phyloP scores from a whole-genome alignment of 169 alveolate species.

The Plasmodium malariae region DNA sequence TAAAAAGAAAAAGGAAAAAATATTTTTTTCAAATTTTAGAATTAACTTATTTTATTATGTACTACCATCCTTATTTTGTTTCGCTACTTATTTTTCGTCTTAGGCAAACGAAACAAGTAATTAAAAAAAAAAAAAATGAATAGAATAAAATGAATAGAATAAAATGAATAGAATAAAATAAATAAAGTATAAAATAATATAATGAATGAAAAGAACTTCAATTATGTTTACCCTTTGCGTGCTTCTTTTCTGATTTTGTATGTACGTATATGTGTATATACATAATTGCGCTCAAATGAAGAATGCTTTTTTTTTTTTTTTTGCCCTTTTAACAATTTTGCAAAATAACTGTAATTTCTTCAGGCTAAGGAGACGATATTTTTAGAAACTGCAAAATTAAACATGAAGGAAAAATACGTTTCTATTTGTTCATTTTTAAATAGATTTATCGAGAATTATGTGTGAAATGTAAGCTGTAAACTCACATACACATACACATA shows the following conservation, averaged over 20 bases:
- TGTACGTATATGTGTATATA: no score
- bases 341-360: not conserved
- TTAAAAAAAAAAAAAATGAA: not conserved
- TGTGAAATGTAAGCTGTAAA: not conserved
- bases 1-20: constrained; percentile 26
- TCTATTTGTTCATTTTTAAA: constrained; percentile 64
- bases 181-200: not conserved
- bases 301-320: not conserved
- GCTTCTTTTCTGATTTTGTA: not conserved
- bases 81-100: constrained; percentile 62
- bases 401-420: constrained; percentile 46
- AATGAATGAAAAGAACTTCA: no score
- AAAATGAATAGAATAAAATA: not conserved
- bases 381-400: constrained; percentile 12
- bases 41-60: constrained; percentile 44
- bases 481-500: no score
- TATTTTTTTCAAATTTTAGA: constrained; percentile 28
- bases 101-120: constrained; percentile 52
- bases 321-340: not conserved
- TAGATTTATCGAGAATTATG: constrained; percentile 35
- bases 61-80: constrained; percentile 66
- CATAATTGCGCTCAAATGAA: not conserved
- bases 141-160: no score
- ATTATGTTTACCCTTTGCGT: no score
- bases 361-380: constrained; percentile 16